These are phyloP conservation scores for Euphorbia tirucalli DNA, from an alignment of 345 rosid genomes.

Conservation along the genomic window DNA sequence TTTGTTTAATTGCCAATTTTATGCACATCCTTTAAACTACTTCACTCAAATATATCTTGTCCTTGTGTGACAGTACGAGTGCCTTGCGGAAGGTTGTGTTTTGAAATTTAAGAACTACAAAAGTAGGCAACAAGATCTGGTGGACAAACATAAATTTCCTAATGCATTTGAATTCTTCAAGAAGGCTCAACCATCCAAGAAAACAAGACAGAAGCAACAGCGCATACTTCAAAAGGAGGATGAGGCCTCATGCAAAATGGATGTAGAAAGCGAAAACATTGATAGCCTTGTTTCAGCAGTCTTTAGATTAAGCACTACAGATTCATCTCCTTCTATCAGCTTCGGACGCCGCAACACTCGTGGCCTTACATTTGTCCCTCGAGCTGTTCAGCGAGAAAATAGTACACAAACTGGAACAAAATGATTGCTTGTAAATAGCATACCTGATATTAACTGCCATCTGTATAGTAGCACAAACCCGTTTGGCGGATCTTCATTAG, in stretches of 20 bases:
- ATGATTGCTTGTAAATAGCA: constrained; percentile 18
- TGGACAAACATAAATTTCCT: constrained; percentile 90
- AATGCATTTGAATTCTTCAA: constrained; percentile 79
- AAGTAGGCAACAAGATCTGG: constrained; percentile 72
- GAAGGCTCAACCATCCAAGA: constrained; percentile 68
- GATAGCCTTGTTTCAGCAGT: constrained; percentile 75
- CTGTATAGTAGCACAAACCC: background rate
- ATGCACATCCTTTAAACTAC: background rate
- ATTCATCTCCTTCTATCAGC: constrained; percentile 72
- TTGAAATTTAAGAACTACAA: constrained; percentile 74
- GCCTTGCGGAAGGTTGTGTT: constrained; percentile 90
- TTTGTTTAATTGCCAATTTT: background rate
- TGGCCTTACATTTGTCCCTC: constrained; percentile 72
- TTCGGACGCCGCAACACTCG: constrained; percentile 78
- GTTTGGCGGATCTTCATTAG: background rate
- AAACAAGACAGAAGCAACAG: constrained; percentile 65
- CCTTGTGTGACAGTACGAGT: constrained; percentile 61
- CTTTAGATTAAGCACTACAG: constrained; percentile 72
- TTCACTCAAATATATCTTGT: constrained; percentile 5
- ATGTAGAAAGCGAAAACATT: constrained; percentile 65
- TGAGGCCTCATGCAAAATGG: constrained; percentile 53
- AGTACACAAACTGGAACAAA: constrained; percentile 25
- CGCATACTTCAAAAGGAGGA: constrained; percentile 27
- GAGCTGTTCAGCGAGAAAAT: constrained; percentile 50
- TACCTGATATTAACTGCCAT: background rate